A percentile compares a stretch with the other conserved stretches of the same genome.
phyloP scores from a whole-genome alignment of 169 alveolate species.

The Babesia divergens region DNA sequence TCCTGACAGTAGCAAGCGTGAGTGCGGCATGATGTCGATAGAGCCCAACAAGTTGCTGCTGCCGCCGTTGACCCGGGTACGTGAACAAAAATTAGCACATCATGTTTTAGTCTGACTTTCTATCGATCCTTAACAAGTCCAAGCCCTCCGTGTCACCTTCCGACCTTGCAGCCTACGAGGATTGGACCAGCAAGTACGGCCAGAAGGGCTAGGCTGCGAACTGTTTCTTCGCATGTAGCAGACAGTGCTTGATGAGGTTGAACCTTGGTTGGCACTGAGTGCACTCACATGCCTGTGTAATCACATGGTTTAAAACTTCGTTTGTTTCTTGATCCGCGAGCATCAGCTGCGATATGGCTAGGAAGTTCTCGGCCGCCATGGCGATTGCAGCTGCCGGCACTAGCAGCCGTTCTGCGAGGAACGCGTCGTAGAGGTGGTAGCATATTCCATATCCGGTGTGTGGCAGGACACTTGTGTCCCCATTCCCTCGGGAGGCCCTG shows the following conservation, averaged over 20 bases:
- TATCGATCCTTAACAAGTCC: slow-evolving; percentile 10
- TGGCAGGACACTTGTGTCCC: background rate
- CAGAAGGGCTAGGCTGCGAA: slow-evolving; percentile 43
- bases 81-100: slow-evolving; percentile 25
- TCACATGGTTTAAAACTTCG: background rate
- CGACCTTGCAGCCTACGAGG: slow-evolving; percentile 68
- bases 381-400: slow-evolving; percentile 49
- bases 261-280: background rate
- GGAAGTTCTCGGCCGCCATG: slow-evolving; percentile 14
- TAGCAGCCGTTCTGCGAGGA: slow-evolving; percentile 4
- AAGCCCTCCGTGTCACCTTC: slow-evolving; percentile 46
- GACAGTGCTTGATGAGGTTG: slow-evolving; percentile 27
- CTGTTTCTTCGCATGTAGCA: background rate
- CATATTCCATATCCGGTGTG: slow-evolving; percentile 6
- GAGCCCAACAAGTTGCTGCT: slow-evolving; percentile 73
- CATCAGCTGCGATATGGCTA: slow-evolving; percentile 21
- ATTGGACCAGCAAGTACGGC: slow-evolving; percentile 76
- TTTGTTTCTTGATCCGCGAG: background rate
- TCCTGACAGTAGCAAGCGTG: slow-evolving; percentile 68
- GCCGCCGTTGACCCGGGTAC: slow-evolving; percentile 70
- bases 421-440: slow-evolving; percentile 19
- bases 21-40: slow-evolving; percentile 75
- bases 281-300: background rate
- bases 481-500: background rate
- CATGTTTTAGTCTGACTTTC: slow-evolving; percentile 41